Base-by-base conservation (phyloP, 352 stramenopile species). In the Pythium monospermum region DNA sequence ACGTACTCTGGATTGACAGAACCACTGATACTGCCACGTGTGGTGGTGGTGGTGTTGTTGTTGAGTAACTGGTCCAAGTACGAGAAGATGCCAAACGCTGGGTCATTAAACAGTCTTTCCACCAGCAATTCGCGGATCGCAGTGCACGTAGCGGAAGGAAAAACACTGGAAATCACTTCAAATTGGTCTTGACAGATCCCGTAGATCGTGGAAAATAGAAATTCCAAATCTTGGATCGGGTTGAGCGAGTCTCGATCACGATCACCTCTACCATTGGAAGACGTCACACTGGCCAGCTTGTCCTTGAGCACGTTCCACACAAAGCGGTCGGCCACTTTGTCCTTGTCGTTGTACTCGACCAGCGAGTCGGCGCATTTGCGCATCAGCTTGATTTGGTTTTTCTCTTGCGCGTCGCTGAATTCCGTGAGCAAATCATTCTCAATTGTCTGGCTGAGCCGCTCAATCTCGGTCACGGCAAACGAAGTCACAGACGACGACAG, bases 271-370 rank as follows among this genome's bases (percentile, higher is more conserved):
- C n/a, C n/a, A n/a, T n/a, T n/a, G n/a, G n/a, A n/a, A n/a, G n/a
- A n/a, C n/a, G n/a, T n/a, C n/a, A n/a, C n/a, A 65, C 76, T 85
- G 6, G 73, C 70, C 10, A 92, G 59, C 10, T 59, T 64, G 26
- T 89, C 75, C 37, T 86, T 87, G 57, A 91, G 83, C 33, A 92
- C 72, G 46, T 92, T 92, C 82, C 82, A 92, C 26, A 92, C 79
- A 38, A 83, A 92, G 37, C 79, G 76, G 51, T 92, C 82, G 1
- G 75, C 73, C 4, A 91, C 76, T 48, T 89, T 91, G 26, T 92
- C 82, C 41, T 87, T 86, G 57, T 85, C 76, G 31, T 85, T 88
- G 64, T 88, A 90, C 47, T 85, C 82, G 37, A 91, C 81, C 13
- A 92, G 64, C 33, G 82, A 90, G 38, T 73, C 63, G 15, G 71